phyloP scores from a whole-genome alignment of 805 yeast species.

The Nakazawaea ambrosiae region DNA sequence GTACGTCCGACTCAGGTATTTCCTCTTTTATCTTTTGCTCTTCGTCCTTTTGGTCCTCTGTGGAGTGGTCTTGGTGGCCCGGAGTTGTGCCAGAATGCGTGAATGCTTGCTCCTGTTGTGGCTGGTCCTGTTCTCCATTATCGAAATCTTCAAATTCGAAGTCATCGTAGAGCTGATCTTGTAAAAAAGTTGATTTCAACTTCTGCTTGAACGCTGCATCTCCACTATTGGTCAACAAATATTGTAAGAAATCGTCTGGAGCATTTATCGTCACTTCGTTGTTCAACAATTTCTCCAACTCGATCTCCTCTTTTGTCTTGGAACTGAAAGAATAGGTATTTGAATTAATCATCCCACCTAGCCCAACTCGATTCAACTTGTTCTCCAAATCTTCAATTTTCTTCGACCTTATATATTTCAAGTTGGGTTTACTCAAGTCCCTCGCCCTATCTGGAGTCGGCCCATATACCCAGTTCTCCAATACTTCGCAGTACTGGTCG shows the following conservation, averaged over 20 bases:
- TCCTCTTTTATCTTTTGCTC: not conserved
- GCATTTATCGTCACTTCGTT: conserved; percentile 3
- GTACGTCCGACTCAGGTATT: not conserved
- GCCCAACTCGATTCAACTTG: conserved; percentile 20
- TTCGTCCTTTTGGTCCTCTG: not conserved
- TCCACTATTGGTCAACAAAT: conserved; percentile 2
- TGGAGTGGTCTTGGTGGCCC: conserved; percentile 9
- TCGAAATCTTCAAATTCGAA: not conserved
- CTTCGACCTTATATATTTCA: conserved; percentile 18
- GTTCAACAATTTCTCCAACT: conserved; percentile 10
- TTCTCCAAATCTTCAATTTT: conserved; percentile 18
- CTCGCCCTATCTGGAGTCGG: conserved; percentile 37
- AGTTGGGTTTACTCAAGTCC: conserved; percentile 25
- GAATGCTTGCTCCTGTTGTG: not conserved
- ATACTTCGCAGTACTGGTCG: conserved; percentile 39
- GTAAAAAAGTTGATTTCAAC: conserved; percentile 6
- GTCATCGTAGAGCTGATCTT: conserved; percentile 4
- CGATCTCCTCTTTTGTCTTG: conserved; percentile 10
- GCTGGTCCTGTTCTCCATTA: conserved; percentile 2
- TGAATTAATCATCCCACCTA: conserved; percentile 1
- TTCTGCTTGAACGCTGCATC: conserved; percentile 1
- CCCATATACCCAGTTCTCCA: conserved; percentile 51
- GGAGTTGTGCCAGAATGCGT: not conserved
- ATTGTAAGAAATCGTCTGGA: conserved; percentile 10
- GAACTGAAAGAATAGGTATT: conserved; percentile 5